Base-by-base conservation (phyloP, 2,329 filamentous ascomycete genomes). In the Penicillium palitans region DNA sequence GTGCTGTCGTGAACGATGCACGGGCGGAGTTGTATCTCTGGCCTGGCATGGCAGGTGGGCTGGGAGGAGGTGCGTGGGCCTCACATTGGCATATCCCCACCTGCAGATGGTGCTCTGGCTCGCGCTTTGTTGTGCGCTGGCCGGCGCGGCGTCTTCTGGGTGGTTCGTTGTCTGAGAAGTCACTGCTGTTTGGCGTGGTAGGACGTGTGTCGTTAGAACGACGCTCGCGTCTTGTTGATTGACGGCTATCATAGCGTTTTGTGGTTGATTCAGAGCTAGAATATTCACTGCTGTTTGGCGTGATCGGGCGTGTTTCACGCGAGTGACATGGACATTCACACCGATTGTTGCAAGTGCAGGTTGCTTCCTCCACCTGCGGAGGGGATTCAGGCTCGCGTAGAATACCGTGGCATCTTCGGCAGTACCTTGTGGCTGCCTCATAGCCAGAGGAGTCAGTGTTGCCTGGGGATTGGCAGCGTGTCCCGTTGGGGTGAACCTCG, bases 401-500 rank as follows among this genome's bases (percentile, higher is more conserved):
- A 27, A 55, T 51, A 25, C 27, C 15, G n/a, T 46, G 46, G 13
- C 49, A 52, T 15, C 37, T 29, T 24, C 37, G 50, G 6, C 42
- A 54, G 31, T 44, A 54, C 27, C 12, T n/a, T 17, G 3, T 15
- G 21, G 10, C 19, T 19, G 21, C 4, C 27, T 39, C 50, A 44
- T 31, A 48, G 15, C 6, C 21, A 27, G 37, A 54, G 9, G 17
- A 35, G 2, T 24, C 15, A 13, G 31, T 27, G 40, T 37, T 52
- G 15, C n/a, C 52, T 10, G 57, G 50, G 3, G 57, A 52, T 35
- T 46, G 33, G 42, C 50, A 39, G 24, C 46, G 51, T 40, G 21
- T 33, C 19, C 48, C 48, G n/a, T 58, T 37, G 17, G 50, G 25
- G 19, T 53, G 52, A 24, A 55, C 24, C 40, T 57, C 55, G 39